Percentiles rank a stretch among this genome's conserved stretches.
Evolutionary conservation across 2,329 filamentous ascomycete species (phyloP).

Genomic region (Fusarium chaquense): DNA sequence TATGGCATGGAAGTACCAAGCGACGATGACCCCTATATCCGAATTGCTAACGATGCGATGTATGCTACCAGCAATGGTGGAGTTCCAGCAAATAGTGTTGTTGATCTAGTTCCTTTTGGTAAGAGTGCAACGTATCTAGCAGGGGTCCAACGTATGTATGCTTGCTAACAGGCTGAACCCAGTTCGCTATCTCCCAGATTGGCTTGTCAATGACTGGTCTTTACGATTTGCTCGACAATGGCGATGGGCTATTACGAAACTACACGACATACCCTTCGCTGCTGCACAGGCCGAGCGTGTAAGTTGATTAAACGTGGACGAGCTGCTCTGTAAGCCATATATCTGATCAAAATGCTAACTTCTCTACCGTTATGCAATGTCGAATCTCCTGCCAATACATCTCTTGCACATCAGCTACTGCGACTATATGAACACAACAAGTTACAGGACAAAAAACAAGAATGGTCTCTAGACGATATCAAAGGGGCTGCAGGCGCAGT

Average conservation of each 20-base stretch:
- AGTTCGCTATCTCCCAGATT: slow-evolving; percentile 47
- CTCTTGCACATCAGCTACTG: slow-evolving; percentile 47
- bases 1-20: slow-evolving; percentile 49
- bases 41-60: slow-evolving; percentile 50
- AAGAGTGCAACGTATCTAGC: slow-evolving; percentile 5
- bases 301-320: slow-evolving; percentile 15
- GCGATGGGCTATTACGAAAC: slow-evolving; percentile 51
- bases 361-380: slow-evolving; percentile 16
- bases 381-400: slow-evolving; percentile 32
- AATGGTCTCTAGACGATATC: slow-evolving; percentile 58
- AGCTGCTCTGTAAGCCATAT: background rate
- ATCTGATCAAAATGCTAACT: slow-evolving; percentile 24
- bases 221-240: slow-evolving; percentile 51
- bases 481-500: slow-evolving; percentile 63
- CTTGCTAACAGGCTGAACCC: slow-evolving; percentile 19
- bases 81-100: slow-evolving; percentile 51
- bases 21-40: slow-evolving; percentile 49
- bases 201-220: slow-evolving; percentile 50
- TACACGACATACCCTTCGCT: slow-evolving; percentile 52
- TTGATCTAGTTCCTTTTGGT: slow-evolving; percentile 60
- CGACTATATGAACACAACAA: slow-evolving; percentile 33
- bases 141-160: background rate
- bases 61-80: slow-evolving; percentile 50
- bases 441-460: slow-evolving; percentile 20
- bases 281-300: slow-evolving; percentile 47